Conservation (phyloP, 1,284 basidiomycete genomes). For the Abortiporus biennis region DNA sequence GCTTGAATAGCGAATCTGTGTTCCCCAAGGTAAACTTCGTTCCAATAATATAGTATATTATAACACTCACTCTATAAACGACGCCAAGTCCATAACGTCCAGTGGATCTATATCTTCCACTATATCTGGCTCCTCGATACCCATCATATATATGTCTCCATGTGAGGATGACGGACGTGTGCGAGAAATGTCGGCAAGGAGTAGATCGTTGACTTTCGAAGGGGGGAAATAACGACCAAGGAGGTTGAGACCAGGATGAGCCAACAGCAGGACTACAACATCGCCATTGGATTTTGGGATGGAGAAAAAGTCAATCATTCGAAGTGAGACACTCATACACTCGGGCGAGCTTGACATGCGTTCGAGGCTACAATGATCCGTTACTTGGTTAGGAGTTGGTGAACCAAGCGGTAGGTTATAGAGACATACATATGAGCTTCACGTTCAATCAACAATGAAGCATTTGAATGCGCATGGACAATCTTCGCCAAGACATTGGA, state of each 20-base stretch:
- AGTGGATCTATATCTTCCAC: slow-evolving; percentile 50
- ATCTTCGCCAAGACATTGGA: slow-evolving; percentile 66
- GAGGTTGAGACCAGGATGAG: slow-evolving; percentile 60
- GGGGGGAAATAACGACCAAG: slow-evolving; percentile 62
- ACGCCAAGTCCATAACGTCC: slow-evolving; percentile 69
- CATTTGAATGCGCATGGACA: slow-evolving; percentile 61
- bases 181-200: slow-evolving; percentile 50
- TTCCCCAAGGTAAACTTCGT: not conserved
- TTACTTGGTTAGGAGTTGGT: not conserved
- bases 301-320: slow-evolving; percentile 58
- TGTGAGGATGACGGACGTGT: slow-evolving; percentile 34
- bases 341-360: slow-evolving; percentile 45
- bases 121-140: slow-evolving; percentile 38
- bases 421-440: slow-evolving; percentile 61
- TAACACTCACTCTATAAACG: slow-evolving; percentile 58
- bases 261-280: slow-evolving; percentile 56
- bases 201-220: slow-evolving; percentile 58
- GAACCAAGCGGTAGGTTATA: not conserved
- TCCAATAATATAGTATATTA: not conserved
- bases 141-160: slow-evolving; percentile 46
- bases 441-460: slow-evolving; percentile 62
- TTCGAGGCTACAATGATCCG: slow-evolving; percentile 36
- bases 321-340: slow-evolving; percentile 44
- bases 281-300: slow-evolving; percentile 59
- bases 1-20: slow-evolving; percentile 65